These are phyloP conservation scores for Pezicula radicicola DNA, from an alignment of 2,329 filamentous ascomycete species.

Conservation along the genomic window DNA sequence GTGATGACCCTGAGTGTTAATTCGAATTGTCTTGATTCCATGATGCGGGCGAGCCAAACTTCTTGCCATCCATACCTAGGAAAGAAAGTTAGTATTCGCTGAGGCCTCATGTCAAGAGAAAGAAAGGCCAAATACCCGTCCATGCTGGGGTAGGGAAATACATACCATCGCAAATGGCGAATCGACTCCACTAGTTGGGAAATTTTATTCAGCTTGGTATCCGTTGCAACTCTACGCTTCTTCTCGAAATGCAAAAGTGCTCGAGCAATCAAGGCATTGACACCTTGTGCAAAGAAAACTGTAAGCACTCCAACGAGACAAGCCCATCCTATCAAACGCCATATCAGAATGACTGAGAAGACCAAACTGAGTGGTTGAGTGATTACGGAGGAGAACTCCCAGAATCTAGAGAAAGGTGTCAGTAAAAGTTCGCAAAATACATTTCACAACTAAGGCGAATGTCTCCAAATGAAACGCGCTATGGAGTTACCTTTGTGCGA, in stretches of 20 bases:
- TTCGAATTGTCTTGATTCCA: constrained; percentile 66
- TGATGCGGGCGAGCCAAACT: constrained; percentile 67
- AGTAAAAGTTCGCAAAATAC: neutral
- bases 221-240: constrained; percentile 69
- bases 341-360: constrained; percentile 70
- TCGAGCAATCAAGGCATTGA: constrained; percentile 68
- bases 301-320: constrained; percentile 72
- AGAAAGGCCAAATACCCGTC: too few relatives aligned
- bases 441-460: neutral
- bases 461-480: neutral
- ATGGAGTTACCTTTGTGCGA: constrained; percentile 53
- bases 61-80: constrained; percentile 67
- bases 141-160: too few relatives aligned
- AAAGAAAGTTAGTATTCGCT: constrained; percentile 28
- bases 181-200: constrained; percentile 74
- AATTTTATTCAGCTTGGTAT: constrained; percentile 74
- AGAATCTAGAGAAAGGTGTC: constrained; percentile 52
- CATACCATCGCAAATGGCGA: constrained; percentile 24
- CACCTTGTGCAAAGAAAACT: constrained; percentile 62
- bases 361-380: constrained; percentile 75
- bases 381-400: constrained; percentile 78
- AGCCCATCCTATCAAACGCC: constrained; percentile 76
- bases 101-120: too few relatives aligned
- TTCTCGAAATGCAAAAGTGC: constrained; percentile 67
- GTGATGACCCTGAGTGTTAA: constrained; percentile 62